Base-by-base conservation (phyloP, 1,139 yeast genomes). In the Meyerozyma sp. region DNA sequence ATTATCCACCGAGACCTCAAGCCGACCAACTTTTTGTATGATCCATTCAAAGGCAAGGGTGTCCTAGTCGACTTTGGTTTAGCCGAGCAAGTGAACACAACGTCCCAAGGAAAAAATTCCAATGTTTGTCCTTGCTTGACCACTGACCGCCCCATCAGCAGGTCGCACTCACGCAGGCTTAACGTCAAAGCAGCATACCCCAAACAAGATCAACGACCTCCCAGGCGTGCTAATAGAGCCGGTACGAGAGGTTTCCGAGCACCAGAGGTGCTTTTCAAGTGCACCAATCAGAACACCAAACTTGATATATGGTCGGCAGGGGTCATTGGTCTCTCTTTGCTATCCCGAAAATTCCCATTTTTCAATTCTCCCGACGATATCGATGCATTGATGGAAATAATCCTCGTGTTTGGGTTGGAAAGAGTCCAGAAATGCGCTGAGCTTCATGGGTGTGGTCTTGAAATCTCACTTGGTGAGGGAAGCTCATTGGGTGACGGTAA, bases 181-280 rank as follows among this genome's bases (percentile, higher is more conserved):
- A 70, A 70, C 46, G 59, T 71, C 38, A 70, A 77, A 39, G 81
- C 82, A 39, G 95, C 94, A 4, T 86, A 84, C 56, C 85, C 90
- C 6, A 86, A 84, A 56, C 84, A 84, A 52, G 95, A 88, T 62
- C 80, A 81, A 46, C 70, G 98, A 49, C 89, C 95, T 1, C 90
- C 95, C 1, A 77, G 96, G 56, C 75, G 98, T 47, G 98, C 98
- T 1, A 93, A 93, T 58, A 81, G 99, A 55, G 98, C 98, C 1
- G 99, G 99, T 2, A 94, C 99, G 0, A 77, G 98, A 54, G 98
- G 98, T 0, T 90, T 90, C 59, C 75, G 98, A 52, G 96, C 98
- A 0, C 97, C 97, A 0, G 98, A 90, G 60, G 97, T 90, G 3
- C 68, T 91, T 46, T 77, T 90, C 63, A 89, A 89, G 61, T 90